Evolutionary conservation across 2,329 filamentous ascomycete genomes (phyloP).

Genomic region (Diaporthe citriasiana): DNA sequence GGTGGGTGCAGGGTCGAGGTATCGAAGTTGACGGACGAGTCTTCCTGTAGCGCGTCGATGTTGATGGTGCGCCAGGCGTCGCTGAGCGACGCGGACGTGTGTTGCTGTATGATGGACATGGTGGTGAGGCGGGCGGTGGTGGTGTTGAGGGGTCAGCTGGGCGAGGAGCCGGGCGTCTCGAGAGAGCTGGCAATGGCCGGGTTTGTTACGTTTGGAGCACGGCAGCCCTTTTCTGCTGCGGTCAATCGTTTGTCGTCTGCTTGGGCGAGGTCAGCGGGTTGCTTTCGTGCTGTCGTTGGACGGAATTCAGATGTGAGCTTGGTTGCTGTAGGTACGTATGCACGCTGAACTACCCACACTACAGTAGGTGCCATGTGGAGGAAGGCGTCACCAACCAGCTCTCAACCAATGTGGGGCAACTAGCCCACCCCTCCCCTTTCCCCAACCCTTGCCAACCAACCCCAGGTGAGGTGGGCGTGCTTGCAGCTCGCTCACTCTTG

Average conservation of each 20-base stretch:
- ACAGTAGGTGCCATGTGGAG: conserved; percentile 26
- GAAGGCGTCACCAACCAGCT: conserved; percentile 31
- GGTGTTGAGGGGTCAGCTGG: conserved; percentile 4
- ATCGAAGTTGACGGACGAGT: conserved; percentile 93
- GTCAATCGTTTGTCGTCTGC: background rate
- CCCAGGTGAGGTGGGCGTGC: background rate
- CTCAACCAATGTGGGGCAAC: conserved; percentile 23
- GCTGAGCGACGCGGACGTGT: conserved; percentile 70
- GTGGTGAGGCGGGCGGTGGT: conserved; percentile 26
- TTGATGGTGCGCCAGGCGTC: conserved; percentile 90
- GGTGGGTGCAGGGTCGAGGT: conserved; percentile 85
- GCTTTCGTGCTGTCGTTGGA: conserved; percentile 2
- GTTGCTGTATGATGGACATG: conserved; percentile 79
- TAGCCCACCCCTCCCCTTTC: conserved; percentile 11
- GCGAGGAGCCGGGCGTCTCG: background rate
- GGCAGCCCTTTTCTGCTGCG: background rate
- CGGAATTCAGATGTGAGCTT: background rate
- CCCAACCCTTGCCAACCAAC: background rate
- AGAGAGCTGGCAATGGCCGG: background rate
- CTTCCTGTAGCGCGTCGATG: conserved; percentile 90
- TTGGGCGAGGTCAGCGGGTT: background rate
- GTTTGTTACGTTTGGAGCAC: background rate
- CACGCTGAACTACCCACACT: background rate
- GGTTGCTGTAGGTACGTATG: background rate
- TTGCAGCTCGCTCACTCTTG: background rate